Evolutionary conservation across 108 stramenopile genomes (phyloP).

Genomic region (Schizochytrium sp.): DNA sequence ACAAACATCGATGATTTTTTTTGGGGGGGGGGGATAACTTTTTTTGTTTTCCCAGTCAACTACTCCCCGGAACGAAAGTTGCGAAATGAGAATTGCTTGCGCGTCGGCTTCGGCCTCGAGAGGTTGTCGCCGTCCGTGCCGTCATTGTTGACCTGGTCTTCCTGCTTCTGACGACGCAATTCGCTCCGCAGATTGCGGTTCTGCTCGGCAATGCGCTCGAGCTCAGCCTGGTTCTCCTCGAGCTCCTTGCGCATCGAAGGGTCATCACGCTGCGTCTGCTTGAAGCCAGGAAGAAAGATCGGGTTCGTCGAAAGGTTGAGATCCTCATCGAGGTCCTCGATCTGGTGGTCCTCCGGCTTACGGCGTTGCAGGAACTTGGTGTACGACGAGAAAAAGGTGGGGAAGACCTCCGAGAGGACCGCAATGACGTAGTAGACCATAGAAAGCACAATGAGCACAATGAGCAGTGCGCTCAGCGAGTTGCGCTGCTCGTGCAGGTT

Average conservation of each 20-base stretch:
- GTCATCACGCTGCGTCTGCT: not conserved
- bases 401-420: not conserved
- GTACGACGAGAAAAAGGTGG: not conserved
- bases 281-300: not conserved
- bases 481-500: not conserved
- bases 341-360: not conserved
- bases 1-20: too few species aligned
- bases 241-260: not conserved
- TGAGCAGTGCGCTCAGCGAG: not conserved
- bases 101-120: too few species aligned
- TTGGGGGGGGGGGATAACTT: too few species aligned
- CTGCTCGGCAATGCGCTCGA: not conserved
- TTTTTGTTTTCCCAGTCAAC: too few species aligned
- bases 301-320: not conserved
- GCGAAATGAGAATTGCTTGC: too few species aligned
- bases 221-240: not conserved
- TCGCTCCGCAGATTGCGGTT: not conserved
- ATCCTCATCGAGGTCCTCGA: not conserved
- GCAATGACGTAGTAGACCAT: not conserved
- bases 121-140: too few species aligned
- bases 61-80: too few species aligned
- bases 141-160: not conserved
- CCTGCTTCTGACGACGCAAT: not conserved
- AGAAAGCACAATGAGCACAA: not conserved
- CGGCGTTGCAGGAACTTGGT: not conserved